These are phyloP conservation scores for Pterocarpus santalinus DNA, from an alignment of 306 rosid species.

Conservation along the genomic window DNA sequence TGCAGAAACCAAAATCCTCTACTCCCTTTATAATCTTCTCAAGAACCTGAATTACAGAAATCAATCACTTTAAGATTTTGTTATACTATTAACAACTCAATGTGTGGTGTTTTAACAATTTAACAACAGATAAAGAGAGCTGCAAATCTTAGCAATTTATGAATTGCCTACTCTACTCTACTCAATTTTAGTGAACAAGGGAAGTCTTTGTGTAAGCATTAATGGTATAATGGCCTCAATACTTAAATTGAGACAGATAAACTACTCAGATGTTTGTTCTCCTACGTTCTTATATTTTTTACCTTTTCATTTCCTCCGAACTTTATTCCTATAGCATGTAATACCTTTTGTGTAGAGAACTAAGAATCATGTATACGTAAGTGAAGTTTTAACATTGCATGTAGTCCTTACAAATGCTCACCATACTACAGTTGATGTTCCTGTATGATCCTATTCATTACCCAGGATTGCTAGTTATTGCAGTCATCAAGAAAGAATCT, in stretches of 20 bases:
- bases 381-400: slow-evolving; percentile 10
- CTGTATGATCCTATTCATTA: background rate
- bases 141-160: background rate
- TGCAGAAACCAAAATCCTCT: slow-evolving; percentile 78
- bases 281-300: background rate
- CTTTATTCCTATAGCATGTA: background rate
- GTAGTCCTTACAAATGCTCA: background rate
- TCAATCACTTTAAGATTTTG: slow-evolving; percentile 25
- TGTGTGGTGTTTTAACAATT: background rate
- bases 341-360: background rate
- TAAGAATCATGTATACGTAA: slow-evolving; percentile 11
- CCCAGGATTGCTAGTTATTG: background rate
- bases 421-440: background rate
- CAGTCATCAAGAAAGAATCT: background rate
- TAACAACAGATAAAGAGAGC: background rate
- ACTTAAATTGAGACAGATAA: too few species aligned
- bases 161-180: too few species aligned
- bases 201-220: too few species aligned
- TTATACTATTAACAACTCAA: slow-evolving; percentile 12
- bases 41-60: slow-evolving; percentile 66
- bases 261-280: background rate
- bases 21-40: slow-evolving; percentile 86
- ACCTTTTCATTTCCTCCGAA: background rate
- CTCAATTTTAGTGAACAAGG: too few species aligned
- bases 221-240: too few species aligned